Base-by-base conservation (phyloP, 148 eudicot species). In the Vaccinium myrtillus region DNA sequence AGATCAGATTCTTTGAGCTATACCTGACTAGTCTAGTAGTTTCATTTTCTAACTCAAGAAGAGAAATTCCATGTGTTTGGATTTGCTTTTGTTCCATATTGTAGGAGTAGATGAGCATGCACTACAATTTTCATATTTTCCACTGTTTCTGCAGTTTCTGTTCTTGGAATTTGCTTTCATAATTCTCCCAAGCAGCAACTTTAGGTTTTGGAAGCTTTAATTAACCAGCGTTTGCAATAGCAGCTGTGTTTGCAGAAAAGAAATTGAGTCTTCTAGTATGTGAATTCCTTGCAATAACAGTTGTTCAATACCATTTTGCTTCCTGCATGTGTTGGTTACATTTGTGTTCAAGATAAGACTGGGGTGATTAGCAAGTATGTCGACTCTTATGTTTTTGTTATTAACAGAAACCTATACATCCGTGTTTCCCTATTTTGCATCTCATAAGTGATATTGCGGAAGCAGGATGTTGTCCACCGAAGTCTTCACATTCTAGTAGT, bases 401-500 rank as follows among this genome's bases (percentile, higher is more conserved):
- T 75, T 18, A 4, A 50, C 5, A 56, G 53, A 25, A 23, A 75
- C 49, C 15, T 4, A 36, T 75, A 43, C 78, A 75, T 75, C 13
- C 13, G 3, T 43, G 7, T 77, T 36, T 67, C 11, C 30, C 73
- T 25, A 9, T 67, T 25, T 67, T 65, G 32, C 32, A 23, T 67
- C 32, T 23, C 73, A 67, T 15, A 12, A 14, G 23, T 14, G 46
- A 65, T 7, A 46, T 78, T 56, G 51, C 27, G n/a, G 58, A 18
- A 25, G 1, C 58, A 65, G 13, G 16, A 61, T 48, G 58, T 25
- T 27, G 67, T 32, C 78, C 11, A 53, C 53, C n/a, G 25, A 16
- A 21, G n/a, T 14, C 46, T 81, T n/a, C 75, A 25, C 55, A 30
- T 87, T 83, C 87, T 89, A 95, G 73, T 91, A 93, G 89, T 96